Conservation (phyloP, 106 monocot genomes). For the Dioscorea zingiberensis region DNA sequence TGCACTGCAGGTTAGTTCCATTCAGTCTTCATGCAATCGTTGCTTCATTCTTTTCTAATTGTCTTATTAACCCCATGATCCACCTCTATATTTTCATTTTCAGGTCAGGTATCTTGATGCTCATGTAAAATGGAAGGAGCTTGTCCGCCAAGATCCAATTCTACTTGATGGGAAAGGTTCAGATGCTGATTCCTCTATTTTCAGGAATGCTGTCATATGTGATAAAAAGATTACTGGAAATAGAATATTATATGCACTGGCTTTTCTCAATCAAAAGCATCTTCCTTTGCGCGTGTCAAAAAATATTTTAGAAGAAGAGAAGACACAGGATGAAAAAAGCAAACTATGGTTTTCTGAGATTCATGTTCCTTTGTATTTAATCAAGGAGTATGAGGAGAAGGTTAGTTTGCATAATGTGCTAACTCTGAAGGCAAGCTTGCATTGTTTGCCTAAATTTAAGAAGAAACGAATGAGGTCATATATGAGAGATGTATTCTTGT, state of each 20-base stretch:
- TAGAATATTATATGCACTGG: conserved; percentile 56
- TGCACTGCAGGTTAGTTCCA: conserved; percentile 67
- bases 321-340: conserved; percentile 25
- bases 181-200: conserved; percentile 46
- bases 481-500: conserved; percentile 49
- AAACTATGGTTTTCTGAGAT: conserved; percentile 81
- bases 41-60: background rate
- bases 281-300: conserved; percentile 68
- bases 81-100: background rate
- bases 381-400: conserved; percentile 70
- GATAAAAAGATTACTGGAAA: conserved; percentile 44
- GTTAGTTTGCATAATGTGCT: background rate
- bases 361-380: conserved; percentile 72
- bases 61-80: background rate
- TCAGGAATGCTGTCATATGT: conserved; percentile 69
- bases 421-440: conserved; percentile 1
- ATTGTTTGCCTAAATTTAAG: conserved; percentile 14
- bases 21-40: background rate
- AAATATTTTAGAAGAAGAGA: conserved; percentile 59
- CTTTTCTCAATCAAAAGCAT: conserved; percentile 66
- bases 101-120: conserved; percentile 91
- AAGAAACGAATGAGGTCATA: conserved; percentile 29
- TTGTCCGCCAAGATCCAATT: conserved; percentile 58
- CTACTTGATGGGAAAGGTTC: conserved; percentile 41
- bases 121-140: conserved; percentile 78